Conservation (phyloP, 345 rosid genomes). For the Murraya koenigii region DNA sequence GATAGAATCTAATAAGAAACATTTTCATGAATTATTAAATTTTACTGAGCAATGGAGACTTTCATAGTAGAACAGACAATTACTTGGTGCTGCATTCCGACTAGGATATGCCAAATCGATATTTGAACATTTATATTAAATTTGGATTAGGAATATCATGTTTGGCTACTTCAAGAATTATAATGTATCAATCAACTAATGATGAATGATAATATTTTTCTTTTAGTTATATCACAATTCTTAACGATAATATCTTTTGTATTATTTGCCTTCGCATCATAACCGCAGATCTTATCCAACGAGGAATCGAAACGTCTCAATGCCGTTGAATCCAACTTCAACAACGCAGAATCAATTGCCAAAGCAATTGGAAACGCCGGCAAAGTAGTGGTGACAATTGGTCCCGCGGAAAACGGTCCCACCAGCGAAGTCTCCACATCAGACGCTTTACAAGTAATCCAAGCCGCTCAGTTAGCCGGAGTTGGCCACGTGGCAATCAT, state of each 20-base stretch:
- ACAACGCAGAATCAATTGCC: constrained; percentile 74
- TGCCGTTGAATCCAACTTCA: constrained; percentile 75
- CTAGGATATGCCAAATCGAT: neutral
- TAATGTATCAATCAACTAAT: no score
- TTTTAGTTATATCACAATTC: no score
- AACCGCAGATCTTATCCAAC: constrained; percentile 66
- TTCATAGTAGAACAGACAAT: neutral
- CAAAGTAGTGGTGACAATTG: constrained; percentile 81
- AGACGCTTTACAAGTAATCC: constrained; percentile 71
- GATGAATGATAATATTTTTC: no score
- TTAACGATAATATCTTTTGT: no score
- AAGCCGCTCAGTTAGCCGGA: constrained; percentile 82
- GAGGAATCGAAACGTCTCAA: constrained; percentile 77
- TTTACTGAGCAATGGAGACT: neutral
- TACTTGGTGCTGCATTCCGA: neutral
- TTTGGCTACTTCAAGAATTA: no score
- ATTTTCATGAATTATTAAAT: neutral
- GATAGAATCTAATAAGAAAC: neutral
- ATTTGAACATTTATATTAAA: neutral
- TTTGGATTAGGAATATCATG: no score
- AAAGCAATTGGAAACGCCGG: constrained; percentile 97
- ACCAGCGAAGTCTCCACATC: constrained; percentile 51
- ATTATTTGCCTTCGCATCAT: no score
- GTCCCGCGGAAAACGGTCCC: constrained; percentile 75
- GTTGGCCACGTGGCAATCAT: constrained; percentile 82